A percentile compares a stretch with the other conserved stretches of the same genome.
phyloP scores from a whole-genome alignment of 768 basidiomycete species.

The Suillus brevipes region DNA sequence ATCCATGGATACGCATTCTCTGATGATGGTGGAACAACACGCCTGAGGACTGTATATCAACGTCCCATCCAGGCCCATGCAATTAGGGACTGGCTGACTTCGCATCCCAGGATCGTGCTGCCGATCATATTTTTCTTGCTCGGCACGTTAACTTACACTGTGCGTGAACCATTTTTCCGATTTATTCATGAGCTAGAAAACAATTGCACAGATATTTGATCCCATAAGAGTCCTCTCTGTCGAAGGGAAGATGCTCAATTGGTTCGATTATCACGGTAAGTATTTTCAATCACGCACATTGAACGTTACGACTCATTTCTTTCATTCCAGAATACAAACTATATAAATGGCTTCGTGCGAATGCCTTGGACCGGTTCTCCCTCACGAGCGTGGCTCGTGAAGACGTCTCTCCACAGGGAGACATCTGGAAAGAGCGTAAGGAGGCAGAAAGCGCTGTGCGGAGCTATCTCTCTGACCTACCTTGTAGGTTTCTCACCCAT shows the following conservation, averaged over 20 bases:
- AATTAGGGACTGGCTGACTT: conserved; percentile 76
- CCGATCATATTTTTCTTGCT: conserved; percentile 83
- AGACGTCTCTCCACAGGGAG: conserved; percentile 26
- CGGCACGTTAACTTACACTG: conserved; percentile 88
- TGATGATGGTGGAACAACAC: conserved; percentile 34
- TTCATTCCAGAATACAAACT: conserved; percentile 58
- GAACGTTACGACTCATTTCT: conserved; percentile 3
- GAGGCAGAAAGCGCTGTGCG: conserved; percentile 70
- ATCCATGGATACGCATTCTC: conserved; percentile 58
- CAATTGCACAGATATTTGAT: conserved; percentile 75
- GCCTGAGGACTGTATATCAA: conserved; percentile 59
- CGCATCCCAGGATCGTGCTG: conserved; percentile 83
- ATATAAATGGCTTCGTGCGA: conserved; percentile 72
- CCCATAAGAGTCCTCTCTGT: conserved; percentile 86
- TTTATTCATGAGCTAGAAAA: background rate
- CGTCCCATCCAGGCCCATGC: conserved; percentile 64
- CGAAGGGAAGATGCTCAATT: conserved; percentile 76
- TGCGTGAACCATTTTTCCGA: conserved; percentile 34
- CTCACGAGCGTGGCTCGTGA: conserved; percentile 25
- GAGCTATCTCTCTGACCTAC: conserved; percentile 75
- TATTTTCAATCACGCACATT: background rate
- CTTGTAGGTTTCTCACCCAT: conserved; percentile 46
- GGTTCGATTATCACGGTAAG: conserved; percentile 79
- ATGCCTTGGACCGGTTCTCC: conserved; percentile 56
- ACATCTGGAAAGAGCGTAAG: conserved; percentile 83